Base-by-base conservation (phyloP, 441 rosid species). In the Jatropha podagrica region DNA sequence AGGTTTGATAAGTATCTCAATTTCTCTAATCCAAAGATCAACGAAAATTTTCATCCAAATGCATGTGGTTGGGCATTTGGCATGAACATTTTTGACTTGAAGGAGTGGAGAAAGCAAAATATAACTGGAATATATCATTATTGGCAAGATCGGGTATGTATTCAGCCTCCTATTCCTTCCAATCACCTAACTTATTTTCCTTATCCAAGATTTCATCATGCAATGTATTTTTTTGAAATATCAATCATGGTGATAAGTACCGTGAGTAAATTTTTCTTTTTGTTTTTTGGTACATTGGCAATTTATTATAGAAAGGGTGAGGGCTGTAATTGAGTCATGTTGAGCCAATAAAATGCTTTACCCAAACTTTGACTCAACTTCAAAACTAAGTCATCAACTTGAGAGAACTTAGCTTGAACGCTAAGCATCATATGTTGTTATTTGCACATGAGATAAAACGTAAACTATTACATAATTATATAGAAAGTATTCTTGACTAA, bases 31-130 rank as follows among this genome's bases (percentile, higher is more conserved):
- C 99, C 99, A 40, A 83, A 81, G 72, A 92, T 95, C 58, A 73
- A 81, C 9, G 89, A 88, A 75, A 92, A 92, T 77, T 95, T 95
- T 46, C 80, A 85, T 74, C 86, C 95, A 46, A 83, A 86, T 70
- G 91, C 99, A 71, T 93, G 99, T 78, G 98, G 98, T 56, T 95
- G 99, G 98, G 98, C 99, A 69, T 95, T 88, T 81, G 99, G 99
- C 38, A 95, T 93, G 99, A 95, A 95, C 81, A 92, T 95, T 78
- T 95, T 95, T 74, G 99, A 93, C 90, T 86, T 95, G 82, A 89
- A 83, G 79, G 92, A 93, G 86, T 95, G 99, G 98, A 92, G 77
- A 85, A 89, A 84, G 83, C 82, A 79, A 74, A 93, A 95, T 82
- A 91, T 92, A 65, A 93, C 99, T 2, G 93, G 91, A 74, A 93